phyloP scores from a whole-genome alignment of 2,329 filamentous ascomycete species.

The Rutstroemia sp. region DNA sequence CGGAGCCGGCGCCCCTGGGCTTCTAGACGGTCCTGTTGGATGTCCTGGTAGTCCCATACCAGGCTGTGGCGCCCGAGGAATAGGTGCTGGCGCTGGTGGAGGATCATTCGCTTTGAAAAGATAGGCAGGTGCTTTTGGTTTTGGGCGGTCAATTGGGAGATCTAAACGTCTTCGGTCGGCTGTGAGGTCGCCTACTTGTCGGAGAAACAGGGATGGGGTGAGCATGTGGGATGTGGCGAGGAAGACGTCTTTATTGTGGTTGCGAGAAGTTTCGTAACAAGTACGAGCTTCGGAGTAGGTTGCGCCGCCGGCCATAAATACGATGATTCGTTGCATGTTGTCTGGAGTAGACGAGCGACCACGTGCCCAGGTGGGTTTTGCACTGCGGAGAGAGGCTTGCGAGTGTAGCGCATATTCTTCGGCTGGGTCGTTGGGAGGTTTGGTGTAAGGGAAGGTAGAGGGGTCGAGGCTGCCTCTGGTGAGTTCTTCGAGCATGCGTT shows the following conservation, averaged over 20 bases:
- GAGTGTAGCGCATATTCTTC: conserved; percentile 47
- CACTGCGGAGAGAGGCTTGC: conserved; percentile 75
- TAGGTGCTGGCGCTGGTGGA: conserved; percentile 36
- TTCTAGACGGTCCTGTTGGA: background rate
- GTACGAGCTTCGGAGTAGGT: conserved; percentile 84
- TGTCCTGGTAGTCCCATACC: conserved; percentile 2
- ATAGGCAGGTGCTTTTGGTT: conserved; percentile 76
- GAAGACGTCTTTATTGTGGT: conserved; percentile 73
- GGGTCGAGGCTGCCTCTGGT: conserved; percentile 61
- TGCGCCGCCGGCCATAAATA: conserved; percentile 92
- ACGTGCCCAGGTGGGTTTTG: conserved; percentile 92
- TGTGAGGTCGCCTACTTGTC: conserved; percentile 74
- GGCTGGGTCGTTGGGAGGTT: conserved; percentile 57
- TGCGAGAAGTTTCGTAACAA: conserved; percentile 78
- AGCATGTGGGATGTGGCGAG: conserved; percentile 90
- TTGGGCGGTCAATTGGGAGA: conserved; percentile 73
- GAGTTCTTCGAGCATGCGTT: conserved; percentile 73
- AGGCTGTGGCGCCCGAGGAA: background rate
- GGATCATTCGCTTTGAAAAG: conserved; percentile 68
- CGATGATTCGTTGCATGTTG: conserved; percentile 81
- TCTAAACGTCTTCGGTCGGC: conserved; percentile 68
- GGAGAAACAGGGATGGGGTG: conserved; percentile 72
- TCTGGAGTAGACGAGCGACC: conserved; percentile 67
- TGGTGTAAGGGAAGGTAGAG: conserved; percentile 62
- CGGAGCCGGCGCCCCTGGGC: background rate